A percentile compares a stretch with the other conserved stretches of the same genome.
phyloP scores from a whole-genome alignment of 2,329 filamentous ascomycete species.

The Remersonia thermophila region DNA sequence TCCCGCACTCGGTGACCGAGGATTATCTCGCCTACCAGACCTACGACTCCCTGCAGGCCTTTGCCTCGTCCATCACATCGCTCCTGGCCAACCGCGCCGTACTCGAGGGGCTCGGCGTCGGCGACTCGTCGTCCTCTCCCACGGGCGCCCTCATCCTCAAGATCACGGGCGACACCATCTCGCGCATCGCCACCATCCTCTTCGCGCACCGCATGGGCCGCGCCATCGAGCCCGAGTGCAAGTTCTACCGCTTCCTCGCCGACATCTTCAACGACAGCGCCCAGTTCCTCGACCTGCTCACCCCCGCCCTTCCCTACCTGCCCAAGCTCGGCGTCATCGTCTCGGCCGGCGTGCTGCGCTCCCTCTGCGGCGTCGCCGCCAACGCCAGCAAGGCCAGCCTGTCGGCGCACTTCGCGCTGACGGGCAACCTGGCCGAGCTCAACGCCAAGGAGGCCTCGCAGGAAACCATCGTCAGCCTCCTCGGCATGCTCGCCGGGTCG shows the following conservation, averaged over 20 bases:
- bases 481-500: constrained; percentile 78
- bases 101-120: constrained; percentile 68
- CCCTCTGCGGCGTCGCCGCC: constrained; percentile 78
- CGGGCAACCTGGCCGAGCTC: constrained; percentile 80
- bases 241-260: constrained; percentile 75
- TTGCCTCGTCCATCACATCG: constrained; percentile 69
- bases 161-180: constrained; percentile 70
- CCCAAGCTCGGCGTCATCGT: constrained; percentile 39
- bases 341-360: constrained; percentile 37
- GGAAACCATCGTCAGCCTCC: constrained; percentile 79
- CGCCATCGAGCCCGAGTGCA: constrained; percentile 79
- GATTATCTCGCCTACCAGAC: constrained; percentile 69
- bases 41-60: constrained; percentile 69
- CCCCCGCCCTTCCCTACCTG: constrained; percentile 52
- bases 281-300: constrained; percentile 75
- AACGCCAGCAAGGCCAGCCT: constrained; percentile 83
- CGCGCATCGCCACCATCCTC: constrained; percentile 69
- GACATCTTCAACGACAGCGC: constrained; percentile 82
- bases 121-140: constrained; percentile 64
- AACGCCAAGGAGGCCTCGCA: constrained; percentile 94
- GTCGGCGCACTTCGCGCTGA: constrained; percentile 79
- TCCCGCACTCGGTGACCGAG: constrained; percentile 69
- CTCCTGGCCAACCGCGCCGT: constrained; percentile 74
- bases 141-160: constrained; percentile 73
- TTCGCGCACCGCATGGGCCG: constrained; percentile 76